Evolutionary conservation across 345 rosid genomes (phyloP), one percentile per base, ranked within the genome.

Genomic region (Erysimum cheiranthoides): DNA sequence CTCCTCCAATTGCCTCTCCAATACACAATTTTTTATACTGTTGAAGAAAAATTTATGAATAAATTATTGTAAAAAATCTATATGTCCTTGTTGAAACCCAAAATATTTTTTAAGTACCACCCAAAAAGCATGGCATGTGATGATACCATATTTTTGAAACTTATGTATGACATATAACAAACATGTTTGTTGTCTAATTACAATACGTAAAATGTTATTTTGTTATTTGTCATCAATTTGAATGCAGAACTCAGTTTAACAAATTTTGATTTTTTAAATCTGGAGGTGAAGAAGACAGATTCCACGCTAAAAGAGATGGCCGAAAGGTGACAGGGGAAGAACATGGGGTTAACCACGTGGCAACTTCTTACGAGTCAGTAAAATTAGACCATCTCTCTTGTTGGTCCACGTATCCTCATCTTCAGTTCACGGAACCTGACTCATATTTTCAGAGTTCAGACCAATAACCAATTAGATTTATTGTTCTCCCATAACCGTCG

Each of bases 51-150:
- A 21, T 35, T 35, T 6, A n/a, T n/a, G 12, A 54, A 18, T 46
- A 57, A 12, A 46, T 28, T 28, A 27, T 36, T 28, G 49, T 32
- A 1, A 32, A 58, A 36, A 5, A 11, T 66, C 50, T 40, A 67
- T 18, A 30, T 59, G 31, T 40, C 27, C 53, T 2, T 13, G 49
- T 10, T 46, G 40, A 46, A 56, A 58, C 17, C 35, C 38, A 17
- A 40, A 27, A 68, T 14, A 51, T 25, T 13, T 42, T 11, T 2
- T 21, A 42, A 52, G 58, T 18, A 62, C 45, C 36, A 46, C 16
- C 38, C 56, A 38, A 70, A 77, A 70, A 63, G 76, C 35, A 13
- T 76, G 49, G 65, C 65, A 34, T 76, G 58, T 35, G 66, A 70
- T 54, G 31, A 53, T 69, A 32, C 42, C 56, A 25, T 68, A 36